These are phyloP conservation scores for Globisporangium spinosum DNA, from an alignment of 352 stramenopile species.

Conservation along the genomic window DNA sequence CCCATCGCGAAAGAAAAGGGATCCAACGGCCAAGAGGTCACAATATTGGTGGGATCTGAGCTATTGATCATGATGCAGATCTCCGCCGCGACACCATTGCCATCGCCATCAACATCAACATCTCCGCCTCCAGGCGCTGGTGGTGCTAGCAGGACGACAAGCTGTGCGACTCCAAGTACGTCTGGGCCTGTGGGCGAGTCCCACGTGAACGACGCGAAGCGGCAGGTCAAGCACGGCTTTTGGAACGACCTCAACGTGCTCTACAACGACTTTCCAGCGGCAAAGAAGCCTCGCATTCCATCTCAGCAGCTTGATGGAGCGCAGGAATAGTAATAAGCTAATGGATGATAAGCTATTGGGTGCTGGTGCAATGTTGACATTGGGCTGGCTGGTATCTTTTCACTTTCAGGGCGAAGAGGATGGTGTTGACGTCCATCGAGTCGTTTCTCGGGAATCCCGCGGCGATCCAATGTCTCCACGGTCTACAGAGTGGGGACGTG, in stretches of 20 bases:
- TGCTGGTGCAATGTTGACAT: not conserved
- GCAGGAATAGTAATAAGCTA: constrained; percentile 44
- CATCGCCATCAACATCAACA: not conserved
- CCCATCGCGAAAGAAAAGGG: not conserved
- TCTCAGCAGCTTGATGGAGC: constrained; percentile 21
- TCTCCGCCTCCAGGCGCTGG: no score
- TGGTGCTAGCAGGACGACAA: not conserved
- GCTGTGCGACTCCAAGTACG: not conserved
- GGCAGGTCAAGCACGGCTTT: constrained; percentile 61
- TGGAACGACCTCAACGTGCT: constrained; percentile 49
- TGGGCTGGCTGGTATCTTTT: not conserved
- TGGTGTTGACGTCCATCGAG: constrained; percentile 33
- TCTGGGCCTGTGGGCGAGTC: not conserved
- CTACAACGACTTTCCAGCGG: constrained; percentile 34
- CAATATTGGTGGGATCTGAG: not conserved
- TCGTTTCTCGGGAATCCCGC: constrained; percentile 47
- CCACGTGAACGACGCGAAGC: constrained; percentile 13
- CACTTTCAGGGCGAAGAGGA: constrained; percentile 28
- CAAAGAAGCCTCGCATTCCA: constrained; percentile 48
- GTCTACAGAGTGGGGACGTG: constrained; percentile 14
- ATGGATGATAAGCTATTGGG: not conserved
- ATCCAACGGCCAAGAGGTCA: not conserved
- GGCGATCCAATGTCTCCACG: constrained; percentile 27
- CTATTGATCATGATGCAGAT: not conserved
- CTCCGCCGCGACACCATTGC: not conserved